Evolutionary conservation across 2,329 filamentous ascomycete species (phyloP), one percentile per base, ranked within the genome.

Genomic region (Penicillium sp.): DNA sequence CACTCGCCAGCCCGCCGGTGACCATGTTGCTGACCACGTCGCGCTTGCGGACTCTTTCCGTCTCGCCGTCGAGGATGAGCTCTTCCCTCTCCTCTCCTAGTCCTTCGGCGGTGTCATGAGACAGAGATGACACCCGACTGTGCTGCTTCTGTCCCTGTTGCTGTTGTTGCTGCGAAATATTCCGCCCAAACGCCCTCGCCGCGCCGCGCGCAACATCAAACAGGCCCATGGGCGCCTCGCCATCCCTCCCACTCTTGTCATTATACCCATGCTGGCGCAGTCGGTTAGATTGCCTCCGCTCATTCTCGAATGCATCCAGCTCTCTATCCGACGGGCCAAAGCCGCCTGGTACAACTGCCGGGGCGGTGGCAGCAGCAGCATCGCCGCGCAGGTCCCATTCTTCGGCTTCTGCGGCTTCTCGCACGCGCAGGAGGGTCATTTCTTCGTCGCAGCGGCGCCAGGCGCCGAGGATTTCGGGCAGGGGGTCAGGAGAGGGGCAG

Each of bases 371-470:
- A 18, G 24, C n/a, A 42, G 64, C 8, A 67, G 59, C 20, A 60
- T 85, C 81, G 3, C 80, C 83, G 28, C 77, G 77, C 40, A 79
- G 74, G 63, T 87, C 83, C 73, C 83, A 85, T 24, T 75, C 73
- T 59, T 82, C 72, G 65, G 84, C 84, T 60, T 81, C 83, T 59
- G 78, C 76, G 16, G 75, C 73, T 60, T 86, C 83, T 20, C 78
- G 74, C 6, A 77, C 72, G 48, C 83, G 78, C 11, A 86, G 73
- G 1, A 74, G 71, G 12, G 72, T 78, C 68, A 83, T 77, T 64
- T 87, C 83, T 60, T 83, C 80, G 66, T 87, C 84, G 65, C 81
- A 84, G 46, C 82, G 77, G 51, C 83, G 82, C 84, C 84, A 87
- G 21, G 82, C 83, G 6, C 75, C 77, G 0, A 87, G 75, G 24